phyloP scores from a whole-genome alignment of 2,329 filamentous ascomycete genomes.

The Sclerotinia borealis region DNA sequence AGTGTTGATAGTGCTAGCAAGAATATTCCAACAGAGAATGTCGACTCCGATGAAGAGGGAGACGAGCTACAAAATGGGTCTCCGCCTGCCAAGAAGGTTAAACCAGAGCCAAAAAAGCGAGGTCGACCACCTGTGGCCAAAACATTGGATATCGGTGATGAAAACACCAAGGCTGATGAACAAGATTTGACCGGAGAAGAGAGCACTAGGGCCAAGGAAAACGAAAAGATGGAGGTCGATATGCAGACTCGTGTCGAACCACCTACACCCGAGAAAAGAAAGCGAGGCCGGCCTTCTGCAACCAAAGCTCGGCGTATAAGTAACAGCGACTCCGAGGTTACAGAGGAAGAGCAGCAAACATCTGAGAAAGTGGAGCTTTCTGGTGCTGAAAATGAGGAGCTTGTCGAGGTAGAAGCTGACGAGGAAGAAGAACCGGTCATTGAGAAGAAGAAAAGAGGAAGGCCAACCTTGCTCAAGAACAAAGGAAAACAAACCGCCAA shows the following conservation, averaged over 20 bases:
- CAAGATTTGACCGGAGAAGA: neutral
- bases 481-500: neutral
- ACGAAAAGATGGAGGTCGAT: too few species aligned
- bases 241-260: neutral
- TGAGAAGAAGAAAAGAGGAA: constrained; percentile 7
- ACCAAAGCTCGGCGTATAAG: neutral
- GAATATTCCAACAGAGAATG: neutral
- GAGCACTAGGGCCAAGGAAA: neutral
- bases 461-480: neutral
- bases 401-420: neutral
- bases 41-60: neutral
- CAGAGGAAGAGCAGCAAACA: neutral
- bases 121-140: neutral
- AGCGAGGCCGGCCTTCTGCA: neutral
- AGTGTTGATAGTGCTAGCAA: neutral
- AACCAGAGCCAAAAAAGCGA: neutral
- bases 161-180: neutral
- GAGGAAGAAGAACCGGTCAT: neutral
- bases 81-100: neutral
- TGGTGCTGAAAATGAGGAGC: neutral
- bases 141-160: neutral
- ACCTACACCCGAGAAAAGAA: neutral
- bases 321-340: neutral
- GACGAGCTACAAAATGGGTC: neutral
- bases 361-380: neutral